Percentiles rank a stretch among this genome's conserved stretches.
phyloP scores from a whole-genome alignment of 163 green algal species.

The Coccomyxa subellipsoidea region DNA sequence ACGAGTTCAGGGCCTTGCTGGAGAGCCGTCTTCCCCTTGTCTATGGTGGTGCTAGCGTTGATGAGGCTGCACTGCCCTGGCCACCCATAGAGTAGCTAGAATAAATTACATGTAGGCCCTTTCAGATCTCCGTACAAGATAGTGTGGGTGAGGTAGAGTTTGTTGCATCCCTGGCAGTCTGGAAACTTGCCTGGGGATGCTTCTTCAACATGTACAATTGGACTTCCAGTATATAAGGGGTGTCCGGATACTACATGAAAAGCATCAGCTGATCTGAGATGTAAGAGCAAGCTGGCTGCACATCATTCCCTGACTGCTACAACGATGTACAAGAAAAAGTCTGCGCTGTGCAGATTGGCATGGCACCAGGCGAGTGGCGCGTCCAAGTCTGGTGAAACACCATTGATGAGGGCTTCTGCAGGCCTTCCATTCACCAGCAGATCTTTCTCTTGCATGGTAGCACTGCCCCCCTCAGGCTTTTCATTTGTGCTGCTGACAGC shows the following conservation, averaged over 20 bases:
- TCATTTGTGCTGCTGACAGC: not conserved
- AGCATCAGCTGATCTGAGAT: not conserved
- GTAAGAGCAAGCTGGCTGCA: not conserved
- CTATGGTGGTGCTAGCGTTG: conserved; percentile 43
- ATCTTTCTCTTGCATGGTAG: not conserved
- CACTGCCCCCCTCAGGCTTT: not conserved
- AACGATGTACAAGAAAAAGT: conserved; percentile 7
- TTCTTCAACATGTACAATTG: too few relatives aligned
- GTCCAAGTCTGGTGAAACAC: not conserved
- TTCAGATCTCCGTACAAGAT: too few relatives aligned
- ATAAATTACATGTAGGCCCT: too few relatives aligned
- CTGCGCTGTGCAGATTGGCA: not conserved
- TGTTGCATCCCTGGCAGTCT: too few relatives aligned
- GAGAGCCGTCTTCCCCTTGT: conserved; percentile 59
- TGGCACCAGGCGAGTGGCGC: not conserved
- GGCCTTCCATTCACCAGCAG: not conserved
- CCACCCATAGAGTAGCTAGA: conserved; percentile 21
- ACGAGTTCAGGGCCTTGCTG: conserved; percentile 57
- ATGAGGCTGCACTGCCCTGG: conserved; percentile 56
- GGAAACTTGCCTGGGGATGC: too few relatives aligned
- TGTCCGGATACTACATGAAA: too few relatives aligned
- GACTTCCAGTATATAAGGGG: too few relatives aligned
- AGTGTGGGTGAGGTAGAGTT: too few relatives aligned
- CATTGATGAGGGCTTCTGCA: not conserved
- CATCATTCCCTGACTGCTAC: not conserved